These are phyloP conservation scores for Lepiota venenata DNA, from an alignment of 768 basidiomycete genomes.

Conservation along the genomic window DNA sequence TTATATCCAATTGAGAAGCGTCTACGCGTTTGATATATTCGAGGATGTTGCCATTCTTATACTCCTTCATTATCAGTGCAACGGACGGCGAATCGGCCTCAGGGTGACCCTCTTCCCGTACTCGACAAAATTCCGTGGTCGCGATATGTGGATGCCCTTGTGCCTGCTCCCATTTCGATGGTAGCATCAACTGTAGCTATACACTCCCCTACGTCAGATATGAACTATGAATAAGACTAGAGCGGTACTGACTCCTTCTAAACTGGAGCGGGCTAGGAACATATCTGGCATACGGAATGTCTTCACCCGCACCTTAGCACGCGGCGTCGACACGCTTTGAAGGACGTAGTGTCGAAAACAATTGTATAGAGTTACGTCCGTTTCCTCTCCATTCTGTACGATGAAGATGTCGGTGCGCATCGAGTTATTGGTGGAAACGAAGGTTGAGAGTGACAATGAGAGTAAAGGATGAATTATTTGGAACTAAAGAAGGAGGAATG, in stretches of 20 bases:
- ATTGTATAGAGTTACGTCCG: not conserved
- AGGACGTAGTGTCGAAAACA: not conserved
- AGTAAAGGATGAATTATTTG: no score
- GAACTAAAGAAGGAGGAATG: no score
- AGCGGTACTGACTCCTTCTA: not conserved
- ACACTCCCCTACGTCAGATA: no score
- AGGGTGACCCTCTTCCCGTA: not conserved
- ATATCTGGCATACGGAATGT: not conserved
- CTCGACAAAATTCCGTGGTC: not conserved
- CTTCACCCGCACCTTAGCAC: not conserved
- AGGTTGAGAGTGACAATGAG: no score
- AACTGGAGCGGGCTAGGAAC: not conserved
- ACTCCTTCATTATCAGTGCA: slow-evolving; percentile 1
- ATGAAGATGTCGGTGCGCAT: not conserved
- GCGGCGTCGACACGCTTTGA: not conserved
- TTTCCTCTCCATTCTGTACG: not conserved
- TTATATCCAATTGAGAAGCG: not conserved
- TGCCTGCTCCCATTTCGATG: not conserved
- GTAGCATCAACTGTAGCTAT: not conserved
- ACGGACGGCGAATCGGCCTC: not conserved
- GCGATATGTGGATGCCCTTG: slow-evolving; percentile 2
- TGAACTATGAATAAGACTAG: no score
- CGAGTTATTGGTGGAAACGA: no score
- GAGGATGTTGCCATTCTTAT: slow-evolving; percentile 2
- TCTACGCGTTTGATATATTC: not conserved